phyloP scores from a whole-genome alignment of 768 basidiomycete genomes.

The Cyclocybe aegerita region DNA sequence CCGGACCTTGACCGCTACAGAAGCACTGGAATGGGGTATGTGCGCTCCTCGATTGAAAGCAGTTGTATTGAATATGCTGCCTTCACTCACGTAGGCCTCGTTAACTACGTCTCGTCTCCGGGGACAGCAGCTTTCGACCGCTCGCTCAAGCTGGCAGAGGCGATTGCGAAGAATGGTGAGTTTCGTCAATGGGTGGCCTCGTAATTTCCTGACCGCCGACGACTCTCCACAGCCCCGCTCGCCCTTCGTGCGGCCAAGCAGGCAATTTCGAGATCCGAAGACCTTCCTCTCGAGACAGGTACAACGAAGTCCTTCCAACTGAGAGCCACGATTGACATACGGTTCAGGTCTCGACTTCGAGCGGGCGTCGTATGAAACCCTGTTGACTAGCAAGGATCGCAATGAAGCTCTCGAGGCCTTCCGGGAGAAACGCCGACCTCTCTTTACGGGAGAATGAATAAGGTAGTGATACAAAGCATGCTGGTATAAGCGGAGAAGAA shows the following conservation, averaged over 20 bases:
- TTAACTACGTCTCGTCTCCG: conserved; percentile 77
- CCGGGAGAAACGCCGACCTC: conserved; percentile 75
- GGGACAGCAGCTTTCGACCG: conserved; percentile 63
- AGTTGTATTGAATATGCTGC: not conserved
- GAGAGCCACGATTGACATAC: not conserved
- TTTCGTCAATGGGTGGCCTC: not conserved
- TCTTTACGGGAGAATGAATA: conserved; percentile 77
- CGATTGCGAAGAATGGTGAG: conserved; percentile 69
- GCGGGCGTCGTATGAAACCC: conserved; percentile 77
- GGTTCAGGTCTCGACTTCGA: conserved; percentile 86
- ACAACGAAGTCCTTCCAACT: conserved; percentile 4
- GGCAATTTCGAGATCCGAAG: conserved; percentile 78
- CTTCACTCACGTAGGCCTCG: conserved; percentile 51
- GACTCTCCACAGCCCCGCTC: conserved; percentile 60
- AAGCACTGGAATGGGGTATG: conserved; percentile 74
- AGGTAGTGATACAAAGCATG: conserved; percentile 19
- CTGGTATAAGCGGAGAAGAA: conserved; percentile 15
- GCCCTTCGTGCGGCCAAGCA: conserved; percentile 88
- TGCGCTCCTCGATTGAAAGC: not conserved
- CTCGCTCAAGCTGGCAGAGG: conserved; percentile 65
- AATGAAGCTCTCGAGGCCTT: conserved; percentile 85
- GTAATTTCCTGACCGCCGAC: not conserved
- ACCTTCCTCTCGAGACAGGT: conserved; percentile 79
- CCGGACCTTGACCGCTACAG: conserved; percentile 58
- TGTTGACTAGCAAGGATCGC: conserved; percentile 75